Percentiles rank a stretch among this genome's conserved stretches.
Evolutionary conservation across 805 yeast genomes (phyloP).

Genomic region (Saccharomycopsis selenospora): DNA sequence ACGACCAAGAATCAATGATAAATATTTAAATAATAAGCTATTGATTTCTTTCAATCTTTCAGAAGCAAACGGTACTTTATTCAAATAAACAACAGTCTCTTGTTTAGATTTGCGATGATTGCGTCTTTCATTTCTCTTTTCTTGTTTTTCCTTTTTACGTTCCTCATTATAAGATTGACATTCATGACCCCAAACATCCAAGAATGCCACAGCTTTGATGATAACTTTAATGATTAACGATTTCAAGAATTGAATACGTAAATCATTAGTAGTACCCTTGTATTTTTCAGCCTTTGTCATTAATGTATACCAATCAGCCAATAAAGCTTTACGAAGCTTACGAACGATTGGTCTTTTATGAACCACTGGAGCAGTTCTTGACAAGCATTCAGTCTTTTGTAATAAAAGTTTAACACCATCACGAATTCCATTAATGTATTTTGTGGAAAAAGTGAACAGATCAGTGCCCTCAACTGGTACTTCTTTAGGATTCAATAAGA

Average conservation of each 20-base stretch:
- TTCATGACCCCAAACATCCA: slow-evolving; percentile 67
- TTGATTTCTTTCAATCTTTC: slow-evolving; percentile 59
- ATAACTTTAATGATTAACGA: slow-evolving; percentile 60
- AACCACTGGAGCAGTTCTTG: slow-evolving; percentile 65
- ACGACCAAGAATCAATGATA: slow-evolving; percentile 66
- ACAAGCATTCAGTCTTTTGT: slow-evolving; percentile 64
- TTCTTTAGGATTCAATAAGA: slow-evolving; percentile 56
- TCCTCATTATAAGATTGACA: slow-evolving; percentile 38
- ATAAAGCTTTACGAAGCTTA: slow-evolving; percentile 55
- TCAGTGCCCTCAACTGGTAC: slow-evolving; percentile 32
- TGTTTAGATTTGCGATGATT: slow-evolving; percentile 28
- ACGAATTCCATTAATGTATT: slow-evolving; percentile 55
- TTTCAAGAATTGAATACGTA: slow-evolving; percentile 55
- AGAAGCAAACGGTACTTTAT: slow-evolving; percentile 52
- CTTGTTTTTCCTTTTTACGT: slow-evolving; percentile 15
- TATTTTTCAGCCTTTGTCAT: slow-evolving; percentile 72
- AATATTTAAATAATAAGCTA: slow-evolving; percentile 49
- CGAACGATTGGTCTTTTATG: slow-evolving; percentile 54
- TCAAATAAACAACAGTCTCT: slow-evolving; percentile 39
- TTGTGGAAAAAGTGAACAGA: slow-evolving; percentile 46
- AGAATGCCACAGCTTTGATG: slow-evolving; percentile 54
- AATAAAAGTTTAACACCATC: slow-evolving; percentile 64
- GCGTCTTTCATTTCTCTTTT: slow-evolving; percentile 22
- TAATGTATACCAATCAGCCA: slow-evolving; percentile 76
- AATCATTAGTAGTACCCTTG: slow-evolving; percentile 51